These are phyloP conservation scores for Mortierella sp. DNA, from an alignment of 371 early-diverging fungal genomes.

Conservation along the genomic window DNA sequence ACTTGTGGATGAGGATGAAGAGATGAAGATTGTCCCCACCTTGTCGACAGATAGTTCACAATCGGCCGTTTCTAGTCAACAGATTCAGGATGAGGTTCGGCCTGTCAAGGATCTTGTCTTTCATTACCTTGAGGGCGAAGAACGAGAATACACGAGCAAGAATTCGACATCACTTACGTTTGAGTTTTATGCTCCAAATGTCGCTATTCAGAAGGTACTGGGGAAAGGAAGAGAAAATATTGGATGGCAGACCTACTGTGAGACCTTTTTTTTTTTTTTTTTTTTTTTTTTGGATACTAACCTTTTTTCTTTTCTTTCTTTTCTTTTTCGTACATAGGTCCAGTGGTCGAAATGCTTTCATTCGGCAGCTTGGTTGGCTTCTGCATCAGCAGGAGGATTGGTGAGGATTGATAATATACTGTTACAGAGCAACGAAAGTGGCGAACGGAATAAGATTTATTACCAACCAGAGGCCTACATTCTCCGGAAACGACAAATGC, in stretches of 20 bases:
- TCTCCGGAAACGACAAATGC: slow-evolving; percentile 10
- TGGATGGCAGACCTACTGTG: not conserved
- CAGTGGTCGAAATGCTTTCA: slow-evolving; percentile 44
- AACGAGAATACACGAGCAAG: slow-evolving; percentile 25
- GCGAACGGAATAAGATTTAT: slow-evolving; percentile 22
- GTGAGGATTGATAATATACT: slow-evolving; percentile 48
- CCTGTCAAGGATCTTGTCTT: not conserved
- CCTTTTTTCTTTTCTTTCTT: not conserved
- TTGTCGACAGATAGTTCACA: not conserved
- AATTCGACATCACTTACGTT: slow-evolving; percentile 6
- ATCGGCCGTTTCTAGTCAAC: not conserved
- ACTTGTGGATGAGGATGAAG: not conserved
- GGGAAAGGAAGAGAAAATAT: not conserved
- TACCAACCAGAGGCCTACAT: slow-evolving; percentile 30
- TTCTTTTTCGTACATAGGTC: slow-evolving; percentile 11
- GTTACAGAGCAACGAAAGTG: slow-evolving; percentile 28
- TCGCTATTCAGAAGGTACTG: slow-evolving; percentile 42
- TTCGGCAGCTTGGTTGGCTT: slow-evolving; percentile 47
- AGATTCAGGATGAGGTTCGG: not conserved
- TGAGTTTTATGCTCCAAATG: slow-evolving; percentile 24
- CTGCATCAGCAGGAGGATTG: slow-evolving; percentile 38
- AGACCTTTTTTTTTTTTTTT: not conserved
- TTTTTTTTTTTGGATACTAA: not conserved
- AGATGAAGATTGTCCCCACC: not conserved
- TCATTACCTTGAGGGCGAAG: slow-evolving; percentile 21